Percentiles rank a stretch among this genome's conserved stretches.
These are phyloP conservation scores for Aurinia saxatilis DNA, from an alignment of 345 rosid species.

Conservation along the genomic window DNA sequence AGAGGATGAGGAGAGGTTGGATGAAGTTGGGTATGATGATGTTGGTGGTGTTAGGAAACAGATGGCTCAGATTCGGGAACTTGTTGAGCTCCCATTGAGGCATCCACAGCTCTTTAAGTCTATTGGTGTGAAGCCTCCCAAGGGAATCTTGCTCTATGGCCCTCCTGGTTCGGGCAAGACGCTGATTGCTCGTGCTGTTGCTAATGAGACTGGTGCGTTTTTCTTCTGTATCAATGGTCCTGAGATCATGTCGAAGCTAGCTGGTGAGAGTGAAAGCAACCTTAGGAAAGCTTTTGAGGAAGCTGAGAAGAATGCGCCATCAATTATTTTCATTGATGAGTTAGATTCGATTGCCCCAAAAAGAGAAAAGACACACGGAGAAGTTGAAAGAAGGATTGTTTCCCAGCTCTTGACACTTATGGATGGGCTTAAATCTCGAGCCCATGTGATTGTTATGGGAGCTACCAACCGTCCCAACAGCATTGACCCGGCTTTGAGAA, in stretches of 20 bases:
- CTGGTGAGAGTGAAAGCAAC: slow-evolving; percentile 74
- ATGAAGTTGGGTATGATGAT: slow-evolving; percentile 72
- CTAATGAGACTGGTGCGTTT: slow-evolving; percentile 71
- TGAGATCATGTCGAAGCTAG: slow-evolving; percentile 68
- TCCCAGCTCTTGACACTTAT: slow-evolving; percentile 72
- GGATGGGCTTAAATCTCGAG: slow-evolving; percentile 92
- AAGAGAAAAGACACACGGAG: slow-evolving; percentile 59
- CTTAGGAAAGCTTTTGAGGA: slow-evolving; percentile 71
- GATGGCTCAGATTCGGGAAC: slow-evolving; percentile 70
- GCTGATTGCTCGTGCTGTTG: slow-evolving; percentile 59
- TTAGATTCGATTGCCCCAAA: slow-evolving; percentile 67
- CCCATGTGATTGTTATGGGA: slow-evolving; percentile 90
- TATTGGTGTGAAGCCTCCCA: slow-evolving; percentile 69
- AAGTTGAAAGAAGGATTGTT: slow-evolving; percentile 60
- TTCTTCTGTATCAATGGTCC: slow-evolving; percentile 70
- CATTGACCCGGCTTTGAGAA: slow-evolving; percentile 84
- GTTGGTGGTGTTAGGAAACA: slow-evolving; percentile 75
- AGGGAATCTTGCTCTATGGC: slow-evolving; percentile 61
- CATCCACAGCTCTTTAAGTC: slow-evolving; percentile 70
- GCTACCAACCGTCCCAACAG: slow-evolving; percentile 97
- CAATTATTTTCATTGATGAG: slow-evolving; percentile 62
- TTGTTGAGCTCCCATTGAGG: slow-evolving; percentile 63
- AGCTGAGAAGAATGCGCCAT: slow-evolving; percentile 37
- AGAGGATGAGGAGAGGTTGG: slow-evolving; percentile 65
- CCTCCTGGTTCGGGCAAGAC: slow-evolving; percentile 61